Conservation (phyloP, 371 early-diverging fungal species). For the Nematocida ironsii region DNA sequence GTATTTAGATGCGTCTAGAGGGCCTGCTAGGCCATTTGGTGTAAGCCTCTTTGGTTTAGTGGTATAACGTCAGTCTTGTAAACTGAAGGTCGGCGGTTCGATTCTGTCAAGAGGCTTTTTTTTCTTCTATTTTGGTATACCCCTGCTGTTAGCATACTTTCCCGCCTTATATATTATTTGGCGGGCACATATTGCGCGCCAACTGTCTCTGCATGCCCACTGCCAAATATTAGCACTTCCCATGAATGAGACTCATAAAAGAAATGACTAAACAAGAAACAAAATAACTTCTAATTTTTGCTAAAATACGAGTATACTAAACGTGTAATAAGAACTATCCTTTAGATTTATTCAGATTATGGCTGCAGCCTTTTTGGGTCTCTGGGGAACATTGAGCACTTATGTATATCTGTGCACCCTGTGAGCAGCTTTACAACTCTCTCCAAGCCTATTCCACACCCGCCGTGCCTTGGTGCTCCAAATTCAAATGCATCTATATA, state of each 20-base stretch:
- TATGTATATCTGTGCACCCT: constrained; percentile 88
- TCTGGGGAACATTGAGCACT: constrained; percentile 92
- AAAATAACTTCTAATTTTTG: too few relatives aligned
- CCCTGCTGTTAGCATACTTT: too few relatives aligned
- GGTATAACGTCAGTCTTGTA: constrained; percentile 66
- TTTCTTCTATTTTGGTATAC: background rate
- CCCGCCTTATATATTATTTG: too few relatives aligned
- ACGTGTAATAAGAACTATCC: background rate
- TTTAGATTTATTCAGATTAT: constrained; percentile 70
- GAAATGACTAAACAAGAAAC: too few relatives aligned
- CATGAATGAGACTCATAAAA: too few relatives aligned
- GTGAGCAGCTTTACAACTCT: constrained; percentile 94
- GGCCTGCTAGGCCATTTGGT: background rate
- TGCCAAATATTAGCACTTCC: too few relatives aligned
- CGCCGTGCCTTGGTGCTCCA: constrained; percentile 97
- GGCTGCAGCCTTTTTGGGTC: constrained; percentile 92
- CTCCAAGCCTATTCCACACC: constrained; percentile 94
- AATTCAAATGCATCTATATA: constrained; percentile 95
- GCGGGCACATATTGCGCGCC: too few relatives aligned
- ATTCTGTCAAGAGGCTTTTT: constrained; percentile 62
- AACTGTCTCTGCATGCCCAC: too few relatives aligned
- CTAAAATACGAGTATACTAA: too few relatives aligned
- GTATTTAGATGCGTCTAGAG: background rate
- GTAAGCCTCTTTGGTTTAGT: constrained; percentile 63
- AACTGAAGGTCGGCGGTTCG: constrained; percentile 67